Evolutionary conservation across 2,329 filamentous ascomycete species (phyloP), one percentile per base, ranked within the genome.

Genomic region (Fusarium coffeatum): DNA sequence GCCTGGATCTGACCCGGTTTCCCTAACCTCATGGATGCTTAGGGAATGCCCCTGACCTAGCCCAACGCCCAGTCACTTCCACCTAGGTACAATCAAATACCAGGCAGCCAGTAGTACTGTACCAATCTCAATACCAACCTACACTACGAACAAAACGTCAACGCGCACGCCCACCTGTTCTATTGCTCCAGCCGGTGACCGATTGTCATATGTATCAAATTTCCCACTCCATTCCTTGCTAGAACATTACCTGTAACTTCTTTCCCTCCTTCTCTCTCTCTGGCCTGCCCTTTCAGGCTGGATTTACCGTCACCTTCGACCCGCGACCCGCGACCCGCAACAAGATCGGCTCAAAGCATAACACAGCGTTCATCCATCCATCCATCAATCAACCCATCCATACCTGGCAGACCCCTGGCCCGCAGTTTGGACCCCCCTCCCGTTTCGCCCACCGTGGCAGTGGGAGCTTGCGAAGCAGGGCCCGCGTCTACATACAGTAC

Each of bases 391-490:
- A 57, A 43, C 51, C 61, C 61, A 53, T 51, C 32, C 48, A 23
- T 30, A 27, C 46, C 46, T 25, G 18, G 18, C 27, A 41, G 34
- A 46, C 49, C 72, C 68, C 70, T 72, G 68, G 50, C 72, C 64
- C 72, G 68, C 60, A 58, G 55, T 62, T 66, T 59, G 61, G 61
- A 43, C 60, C 59, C 67, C 46, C 69, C 59, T 64, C 64, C 61
- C 53, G 59, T 69, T 63, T 72, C 48, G 66, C 68, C 48, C 68
- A 60, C 70, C 50, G 61, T 74, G 62, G 70, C 58, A 69, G 68
- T 65, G 59, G 59, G 64, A 74, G 71, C 64, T 75, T 66, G 62
- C 60, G 62, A 64, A 65, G 55, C 71, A 69, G 62, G 66, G 71
- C 57, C 73, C 59, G 71, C 69, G 71, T 56, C 30, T 53, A 53